Conservation (phyloP, 495 filamentous ascomycete genomes). For the Tricharina praecox region DNA sequence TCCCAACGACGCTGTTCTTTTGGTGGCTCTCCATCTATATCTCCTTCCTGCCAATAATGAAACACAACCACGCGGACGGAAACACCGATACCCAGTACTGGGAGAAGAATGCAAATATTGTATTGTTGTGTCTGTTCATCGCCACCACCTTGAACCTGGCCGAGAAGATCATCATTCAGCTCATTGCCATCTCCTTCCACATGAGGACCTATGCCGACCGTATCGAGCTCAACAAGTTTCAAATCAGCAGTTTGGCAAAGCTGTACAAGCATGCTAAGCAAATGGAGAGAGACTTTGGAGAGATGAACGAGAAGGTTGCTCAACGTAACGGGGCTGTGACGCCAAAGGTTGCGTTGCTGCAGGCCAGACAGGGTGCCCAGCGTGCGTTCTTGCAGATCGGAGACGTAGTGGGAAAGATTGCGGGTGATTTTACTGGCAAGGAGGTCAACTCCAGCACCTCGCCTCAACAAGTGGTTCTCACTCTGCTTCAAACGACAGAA, state of each 20-base stretch:
- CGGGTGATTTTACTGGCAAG: slow-evolving; percentile 85
- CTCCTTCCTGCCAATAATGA: slow-evolving; percentile 53
- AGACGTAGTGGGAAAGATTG: slow-evolving; percentile 74
- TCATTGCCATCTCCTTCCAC: slow-evolving; percentile 89
- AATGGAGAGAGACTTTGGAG: slow-evolving; percentile 12
- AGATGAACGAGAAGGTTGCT: slow-evolving; percentile 6
- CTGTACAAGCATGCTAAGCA: slow-evolving; percentile 64
- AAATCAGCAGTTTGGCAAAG: slow-evolving; percentile 62
- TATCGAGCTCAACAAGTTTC: slow-evolving; percentile 84
- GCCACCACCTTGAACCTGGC: slow-evolving; percentile 63
- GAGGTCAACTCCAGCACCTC: slow-evolving; percentile 57
- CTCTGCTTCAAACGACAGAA: slow-evolving; percentile 51
- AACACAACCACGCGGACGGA: slow-evolving; percentile 53
- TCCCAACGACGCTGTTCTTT: slow-evolving; percentile 74
- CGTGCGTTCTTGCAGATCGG: slow-evolving; percentile 63
- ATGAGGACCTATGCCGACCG: slow-evolving; percentile 77
- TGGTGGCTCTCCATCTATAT: slow-evolving; percentile 77
- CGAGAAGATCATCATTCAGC: slow-evolving; percentile 87
- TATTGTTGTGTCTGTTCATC: slow-evolving; percentile 71
- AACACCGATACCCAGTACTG: slow-evolving; percentile 40
- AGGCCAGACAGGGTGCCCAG: slow-evolving; percentile 52
- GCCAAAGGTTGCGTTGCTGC: slow-evolving; percentile 48
- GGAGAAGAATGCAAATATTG: slow-evolving; percentile 68
- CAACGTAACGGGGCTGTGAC: slow-evolving; percentile 41
- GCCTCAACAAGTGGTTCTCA: slow-evolving; percentile 64